Evolutionary conservation across 1,284 basidiomycete genomes (phyloP), one percentile per base, ranked within the genome.

Genomic region (Apiotrichum siamense): DNA sequence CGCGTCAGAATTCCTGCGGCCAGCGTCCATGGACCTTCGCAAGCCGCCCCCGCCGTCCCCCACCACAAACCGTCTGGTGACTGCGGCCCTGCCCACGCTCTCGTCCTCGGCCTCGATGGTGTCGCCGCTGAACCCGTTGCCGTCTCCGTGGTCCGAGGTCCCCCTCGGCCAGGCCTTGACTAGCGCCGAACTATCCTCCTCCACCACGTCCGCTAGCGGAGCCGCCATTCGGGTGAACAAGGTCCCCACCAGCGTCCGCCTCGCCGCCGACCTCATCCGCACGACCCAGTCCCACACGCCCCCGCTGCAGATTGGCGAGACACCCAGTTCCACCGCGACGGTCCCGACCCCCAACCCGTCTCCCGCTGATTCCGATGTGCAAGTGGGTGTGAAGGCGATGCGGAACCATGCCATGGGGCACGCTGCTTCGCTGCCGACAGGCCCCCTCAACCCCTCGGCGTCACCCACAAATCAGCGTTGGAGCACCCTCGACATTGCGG

Each of bases 181-280:
- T 11, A 40, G 54, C 5, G 61, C 57, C 35, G 61, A 63, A n/a
- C n/a, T 47, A 7, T 49, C 62, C 7, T 57, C 65, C 3, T 59
- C 61, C 1, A 33, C 59, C 2, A 58, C 62, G 4, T 61, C 67
- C 4, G 55, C 72, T 4, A 72, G 49, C 12, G 52, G 53, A 9
- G 63, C 75, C 25, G 74, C 75, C 6, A 77, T 80, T 25, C 73
- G 76, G 0, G 58, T 80, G n/a, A 78, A 78, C 54, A 66, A 77
- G 3, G 77, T 80, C 2, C 78, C 78, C 0, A 78, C 77, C 1
- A 74, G 76, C 9, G 77, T 80, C 2, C 66, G 77, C n/a, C 54
- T 78, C 33, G 78, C 79, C 0, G 73, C 75, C 13, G 77, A 79
- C 32, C 57, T 79, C 20, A 64, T 73, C 50, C 70, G 69, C 55